Conservation (phyloP, 2,329 filamentous ascomycete species). For the Hymenoscyphus occultus region DNA sequence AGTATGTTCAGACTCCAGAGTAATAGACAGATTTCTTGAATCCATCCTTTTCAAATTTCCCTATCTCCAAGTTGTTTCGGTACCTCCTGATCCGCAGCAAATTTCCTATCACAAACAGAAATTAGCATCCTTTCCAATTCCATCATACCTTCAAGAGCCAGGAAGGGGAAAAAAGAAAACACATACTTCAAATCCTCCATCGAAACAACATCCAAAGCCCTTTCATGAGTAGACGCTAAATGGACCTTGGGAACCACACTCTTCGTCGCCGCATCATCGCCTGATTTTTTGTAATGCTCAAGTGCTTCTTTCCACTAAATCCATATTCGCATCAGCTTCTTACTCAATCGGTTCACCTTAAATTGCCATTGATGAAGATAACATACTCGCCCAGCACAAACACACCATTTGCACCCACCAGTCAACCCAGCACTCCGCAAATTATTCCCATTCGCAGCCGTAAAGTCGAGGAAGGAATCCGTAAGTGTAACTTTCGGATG, state of each 20-base stretch:
- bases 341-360: no score
- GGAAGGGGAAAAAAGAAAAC: neutral
- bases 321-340: no score
- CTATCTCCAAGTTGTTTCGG: neutral
- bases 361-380: no score
- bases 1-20: no score
- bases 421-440: constrained; percentile 52
- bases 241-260: constrained; percentile 36
- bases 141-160: neutral
- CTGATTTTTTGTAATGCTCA: constrained; percentile 18
- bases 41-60: no score
- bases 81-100: neutral
- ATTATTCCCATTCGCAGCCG: constrained; percentile 56
- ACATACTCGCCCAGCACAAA: constrained; percentile 45
- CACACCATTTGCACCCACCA: constrained; percentile 60
- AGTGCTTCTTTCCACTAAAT: constrained; percentile 55
- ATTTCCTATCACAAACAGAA: neutral
- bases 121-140: neutral
- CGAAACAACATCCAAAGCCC: constrained; percentile 35
- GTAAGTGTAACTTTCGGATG: constrained; percentile 47
- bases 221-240: constrained; percentile 39
- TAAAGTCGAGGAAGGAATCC: constrained; percentile 60
- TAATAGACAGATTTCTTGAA: no score
- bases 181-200: constrained; percentile 34
- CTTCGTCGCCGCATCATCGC: constrained; percentile 17